phyloP scores from a whole-genome alignment of 768 basidiomycete genomes.

The Wakefieldia striispora region DNA sequence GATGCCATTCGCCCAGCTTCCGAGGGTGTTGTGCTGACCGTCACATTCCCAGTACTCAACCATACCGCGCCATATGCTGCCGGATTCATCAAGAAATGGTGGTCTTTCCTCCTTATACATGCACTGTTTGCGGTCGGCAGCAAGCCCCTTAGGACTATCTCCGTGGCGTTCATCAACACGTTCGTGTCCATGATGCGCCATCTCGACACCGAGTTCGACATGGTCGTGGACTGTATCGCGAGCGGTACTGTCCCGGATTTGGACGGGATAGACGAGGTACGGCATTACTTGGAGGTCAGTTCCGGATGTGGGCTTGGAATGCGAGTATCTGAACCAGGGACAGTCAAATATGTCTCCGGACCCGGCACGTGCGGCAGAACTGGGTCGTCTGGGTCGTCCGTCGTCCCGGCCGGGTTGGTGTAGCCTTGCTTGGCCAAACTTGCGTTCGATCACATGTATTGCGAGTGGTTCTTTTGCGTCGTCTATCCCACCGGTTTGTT shows the following conservation, averaged over 20 bases:
- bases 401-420: conserved; percentile 15
- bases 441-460: conserved; percentile 5
- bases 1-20: not conserved
- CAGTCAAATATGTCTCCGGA: not conserved
- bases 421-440: conserved; percentile 7
- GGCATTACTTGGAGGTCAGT: conserved; percentile 2
- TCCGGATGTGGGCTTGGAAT: too few relatives aligned
- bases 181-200: conserved; percentile 12
- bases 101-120: conserved; percentile 13
- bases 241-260: conserved; percentile 9
- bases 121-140: conserved; percentile 6
- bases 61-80: conserved; percentile 6
- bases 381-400: conserved; percentile 13
- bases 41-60: conserved; percentile 1
- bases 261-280: conserved; percentile 2
- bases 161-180: conserved; percentile 6
- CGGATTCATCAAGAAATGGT: conserved; percentile 6
- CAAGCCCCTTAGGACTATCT: conserved; percentile 5
- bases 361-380: conserved; percentile 3
- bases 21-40: not conserved
- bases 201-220: conserved; percentile 9
- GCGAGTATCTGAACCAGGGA: not conserved
- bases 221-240: conserved; percentile 11
- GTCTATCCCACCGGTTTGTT: conserved; percentile 8
- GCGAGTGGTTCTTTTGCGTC: conserved; percentile 15